Conservation (phyloP, 805 yeast species). For the Yarrowia sp. region DNA sequence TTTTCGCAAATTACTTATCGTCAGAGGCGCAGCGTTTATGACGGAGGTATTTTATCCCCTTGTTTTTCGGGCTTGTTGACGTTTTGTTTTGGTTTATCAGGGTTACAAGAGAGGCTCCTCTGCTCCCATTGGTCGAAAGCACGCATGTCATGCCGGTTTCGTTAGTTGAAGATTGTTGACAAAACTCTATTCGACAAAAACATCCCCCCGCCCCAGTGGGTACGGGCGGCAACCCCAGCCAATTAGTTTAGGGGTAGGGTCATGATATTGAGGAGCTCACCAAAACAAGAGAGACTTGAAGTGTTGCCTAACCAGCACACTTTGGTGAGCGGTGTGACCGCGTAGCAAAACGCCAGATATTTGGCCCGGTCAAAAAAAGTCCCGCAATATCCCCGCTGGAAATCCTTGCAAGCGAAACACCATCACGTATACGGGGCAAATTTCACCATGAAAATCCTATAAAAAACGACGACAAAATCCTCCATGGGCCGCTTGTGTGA, state of each 20-base stretch:
- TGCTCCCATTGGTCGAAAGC: background rate
- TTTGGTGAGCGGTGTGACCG: background rate
- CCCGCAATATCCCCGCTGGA: background rate
- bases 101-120: background rate
- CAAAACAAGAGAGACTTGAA: background rate
- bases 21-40: no score
- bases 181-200: background rate
- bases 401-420: no score
- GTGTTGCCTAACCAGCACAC: background rate
- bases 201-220: background rate
- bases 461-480: background rate
- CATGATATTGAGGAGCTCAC: background rate
- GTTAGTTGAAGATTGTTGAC: slow-evolving; percentile 21
- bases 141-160: background rate
- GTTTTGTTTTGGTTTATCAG: slow-evolving; percentile 1
- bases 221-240: background rate
- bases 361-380: background rate
- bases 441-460: background rate
- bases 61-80: background rate
- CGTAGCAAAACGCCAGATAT: background rate
- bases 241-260: background rate
- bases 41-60: background rate
- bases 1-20: background rate
- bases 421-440: no score
- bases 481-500: background rate